Conservation (phyloP, 2,329 filamentous ascomycete genomes). For the Exophiala viscosa region DNA sequence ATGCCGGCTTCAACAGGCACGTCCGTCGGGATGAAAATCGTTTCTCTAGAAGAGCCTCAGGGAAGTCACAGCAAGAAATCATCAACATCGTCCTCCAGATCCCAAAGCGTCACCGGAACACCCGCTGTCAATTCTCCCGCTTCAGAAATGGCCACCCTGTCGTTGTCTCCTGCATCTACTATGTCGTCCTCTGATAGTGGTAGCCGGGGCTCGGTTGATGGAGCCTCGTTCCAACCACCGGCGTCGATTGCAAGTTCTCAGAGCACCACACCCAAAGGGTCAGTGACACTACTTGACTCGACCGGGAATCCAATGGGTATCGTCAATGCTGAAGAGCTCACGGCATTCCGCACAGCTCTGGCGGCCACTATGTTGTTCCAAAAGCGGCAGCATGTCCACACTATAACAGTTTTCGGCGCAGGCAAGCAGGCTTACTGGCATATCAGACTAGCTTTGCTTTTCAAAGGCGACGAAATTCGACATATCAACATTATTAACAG, state of each 20-base stretch:
- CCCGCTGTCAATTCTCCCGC: slow-evolving; percentile 36
- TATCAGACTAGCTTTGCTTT: slow-evolving; percentile 72
- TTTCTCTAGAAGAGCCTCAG: slow-evolving; percentile 48
- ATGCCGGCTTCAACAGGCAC: slow-evolving; percentile 62
- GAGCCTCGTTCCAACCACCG: slow-evolving; percentile 26
- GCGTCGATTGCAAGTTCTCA: slow-evolving; percentile 34
- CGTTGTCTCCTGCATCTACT: slow-evolving; percentile 34
- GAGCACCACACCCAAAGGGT: slow-evolving; percentile 52
- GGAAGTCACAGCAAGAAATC: slow-evolving; percentile 12
- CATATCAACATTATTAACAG: slow-evolving; percentile 82
- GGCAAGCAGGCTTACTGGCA: slow-evolving; percentile 95
- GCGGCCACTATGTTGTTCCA: slow-evolving; percentile 59
- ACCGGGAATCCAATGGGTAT: slow-evolving; percentile 58
- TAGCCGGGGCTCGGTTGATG: slow-evolving; percentile 29
- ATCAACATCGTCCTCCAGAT: slow-evolving; percentile 21
- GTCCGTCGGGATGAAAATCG: slow-evolving; percentile 62
- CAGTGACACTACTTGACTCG: slow-evolving; percentile 57
- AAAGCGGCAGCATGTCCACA: slow-evolving; percentile 66
- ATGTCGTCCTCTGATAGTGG: slow-evolving; percentile 24
- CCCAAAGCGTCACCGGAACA: slow-evolving; percentile 21
- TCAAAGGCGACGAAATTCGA: slow-evolving; percentile 63
- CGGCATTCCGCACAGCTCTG: slow-evolving; percentile 65
- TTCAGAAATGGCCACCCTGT: slow-evolving; percentile 35
- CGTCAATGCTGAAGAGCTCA: slow-evolving; percentile 65
- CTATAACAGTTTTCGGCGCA: slow-evolving; percentile 78